Percentiles rank a stretch among this genome's conserved stretches.
phyloP scores from a whole-genome alignment of 495 filamentous ascomycete genomes.

The Penicillium cinerascens region DNA sequence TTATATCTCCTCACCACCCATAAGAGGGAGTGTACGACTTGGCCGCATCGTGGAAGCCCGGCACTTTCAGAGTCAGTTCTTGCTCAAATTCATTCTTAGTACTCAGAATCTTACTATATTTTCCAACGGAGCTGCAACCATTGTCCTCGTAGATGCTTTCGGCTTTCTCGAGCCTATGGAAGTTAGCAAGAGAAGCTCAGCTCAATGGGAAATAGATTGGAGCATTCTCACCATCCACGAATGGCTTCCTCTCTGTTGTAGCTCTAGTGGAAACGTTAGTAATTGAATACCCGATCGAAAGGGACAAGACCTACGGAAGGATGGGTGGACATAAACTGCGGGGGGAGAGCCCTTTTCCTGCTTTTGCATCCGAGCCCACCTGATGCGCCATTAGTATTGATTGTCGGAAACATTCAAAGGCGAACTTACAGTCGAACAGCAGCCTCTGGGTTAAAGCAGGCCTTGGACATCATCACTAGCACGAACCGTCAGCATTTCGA shows the following conservation, averaged over 20 bases:
- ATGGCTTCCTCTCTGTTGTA: slow-evolving; percentile 69
- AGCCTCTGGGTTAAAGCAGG: slow-evolving; percentile 69
- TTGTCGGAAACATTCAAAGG: not conserved
- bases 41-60: slow-evolving; percentile 30
- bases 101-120: slow-evolving; percentile 29
- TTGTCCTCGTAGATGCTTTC: slow-evolving; percentile 31
- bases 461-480: slow-evolving; percentile 59
- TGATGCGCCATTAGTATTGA: slow-evolving; percentile 8
- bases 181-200: slow-evolving; percentile 3
- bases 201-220: not conserved
- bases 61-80: slow-evolving; percentile 25
- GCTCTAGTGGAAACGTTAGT: slow-evolving; percentile 40
- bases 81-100: not conserved
- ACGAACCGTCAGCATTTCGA: slow-evolving; percentile 15
- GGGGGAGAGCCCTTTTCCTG: slow-evolving; percentile 53
- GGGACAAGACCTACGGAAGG: slow-evolving; percentile 56
- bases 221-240: slow-evolving; percentile 49
- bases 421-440: slow-evolving; percentile 56
- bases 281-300: not conserved
- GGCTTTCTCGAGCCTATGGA: slow-evolving; percentile 33
- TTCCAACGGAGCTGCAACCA: slow-evolving; percentile 28
- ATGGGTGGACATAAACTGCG: slow-evolving; percentile 84
- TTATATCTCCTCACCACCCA: not conserved
- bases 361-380: slow-evolving; percentile 73
- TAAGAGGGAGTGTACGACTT: slow-evolving; percentile 1